Evolutionary conservation across 164 flowering plant genomes (phyloP), one percentile per base, ranked within the genome.

Genomic region (Platanus orientalis): DNA sequence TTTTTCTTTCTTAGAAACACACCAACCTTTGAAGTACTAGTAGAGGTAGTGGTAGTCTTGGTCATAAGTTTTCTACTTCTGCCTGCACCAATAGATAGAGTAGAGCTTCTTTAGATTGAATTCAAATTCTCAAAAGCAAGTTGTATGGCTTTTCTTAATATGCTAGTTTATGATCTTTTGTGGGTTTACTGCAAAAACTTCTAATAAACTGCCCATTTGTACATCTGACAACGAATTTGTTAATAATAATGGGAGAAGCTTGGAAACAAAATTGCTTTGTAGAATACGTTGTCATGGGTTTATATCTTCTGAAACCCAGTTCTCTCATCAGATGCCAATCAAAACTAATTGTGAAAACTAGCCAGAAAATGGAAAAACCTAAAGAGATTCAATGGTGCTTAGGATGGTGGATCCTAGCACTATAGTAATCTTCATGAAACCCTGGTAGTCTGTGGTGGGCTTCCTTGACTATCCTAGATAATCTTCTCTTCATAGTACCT

Each of bases 341-440:
- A 42, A 48, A 9, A 26, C 26, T 44, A 56, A 21, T 32, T 10
- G 27, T 23, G 2, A 6, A 6, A 39, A 45, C 49, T 16, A 16
- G 49, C n/a, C 12, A 28, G 10, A 27, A 52, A 29, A 17, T 2
- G 10, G 13, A 10, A 2, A 25, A 44, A 29, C 30, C 52, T 44
- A 26, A 24, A 54, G 56, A 68, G 49, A 59, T 49, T 64, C 69
- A 84, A 63, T 84, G 96, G 75, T 81, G 88, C 66, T 50, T 82
- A 57, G 89, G 81, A 45, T 54, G 75, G 78, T 89, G 92, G 48
- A 34, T 75, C 57, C 76, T 80, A 63, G 92, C 90, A 28, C 87
- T 88, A 71, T 61, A 70, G 61, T 88, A 84, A 78, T 88, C 92
- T 82, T 81, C 94, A 74, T 87, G 86, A 75, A 90, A 73, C 61